Percentiles rank a stretch among this genome's conserved stretches.
These are phyloP conservation scores for Lachnellula arida DNA, from an alignment of 2,329 filamentous ascomycete genomes.

Conservation along the genomic window DNA sequence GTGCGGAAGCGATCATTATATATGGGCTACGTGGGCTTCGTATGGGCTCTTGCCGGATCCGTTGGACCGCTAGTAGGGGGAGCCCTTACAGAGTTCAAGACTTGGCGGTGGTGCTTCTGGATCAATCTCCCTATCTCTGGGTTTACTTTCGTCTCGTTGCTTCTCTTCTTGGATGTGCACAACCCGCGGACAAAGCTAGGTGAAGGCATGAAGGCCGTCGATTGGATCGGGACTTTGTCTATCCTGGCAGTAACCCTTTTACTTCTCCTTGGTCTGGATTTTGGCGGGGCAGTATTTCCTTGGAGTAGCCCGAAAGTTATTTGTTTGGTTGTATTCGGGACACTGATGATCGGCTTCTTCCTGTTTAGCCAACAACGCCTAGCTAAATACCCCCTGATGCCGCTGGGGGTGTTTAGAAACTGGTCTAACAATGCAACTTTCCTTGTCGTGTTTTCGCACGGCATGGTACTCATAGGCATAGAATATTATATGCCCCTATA, in stretches of 20 bases:
- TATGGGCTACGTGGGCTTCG: slow-evolving; percentile 49
- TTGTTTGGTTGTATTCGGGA: slow-evolving; percentile 71
- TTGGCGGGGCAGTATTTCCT: slow-evolving; percentile 64
- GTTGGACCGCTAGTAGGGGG: slow-evolving; percentile 60
- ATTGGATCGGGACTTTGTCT: slow-evolving; percentile 52
- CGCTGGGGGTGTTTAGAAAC: slow-evolving; percentile 63
- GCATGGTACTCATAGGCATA: slow-evolving; percentile 52
- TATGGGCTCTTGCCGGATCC: slow-evolving; percentile 57
- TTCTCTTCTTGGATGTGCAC: slow-evolving; percentile 59
- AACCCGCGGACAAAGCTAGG: slow-evolving; percentile 54
- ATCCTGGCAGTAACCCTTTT: slow-evolving; percentile 74
- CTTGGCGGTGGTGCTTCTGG: slow-evolving; percentile 58
- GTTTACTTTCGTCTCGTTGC: slow-evolving; percentile 45
- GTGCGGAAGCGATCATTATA: slow-evolving; percentile 32
- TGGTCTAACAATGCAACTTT: slow-evolving; percentile 63
- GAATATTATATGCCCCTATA: slow-evolving; percentile 50
- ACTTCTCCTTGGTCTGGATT: slow-evolving; percentile 78
- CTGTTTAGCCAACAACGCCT: slow-evolving; percentile 64
- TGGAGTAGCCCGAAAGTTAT: slow-evolving; percentile 74
- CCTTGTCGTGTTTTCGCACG: slow-evolving; percentile 65
- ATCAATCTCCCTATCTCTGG: slow-evolving; percentile 44
- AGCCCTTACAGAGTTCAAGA: slow-evolving; percentile 52
- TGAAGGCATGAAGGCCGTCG: slow-evolving; percentile 54
- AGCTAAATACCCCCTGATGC: slow-evolving; percentile 73
- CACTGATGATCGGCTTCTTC: slow-evolving; percentile 54